Evolutionary conservation across 306 rosid genomes (phyloP), one percentile per base, ranked within the genome.

Genomic region (Ceratonia siliqua): DNA sequence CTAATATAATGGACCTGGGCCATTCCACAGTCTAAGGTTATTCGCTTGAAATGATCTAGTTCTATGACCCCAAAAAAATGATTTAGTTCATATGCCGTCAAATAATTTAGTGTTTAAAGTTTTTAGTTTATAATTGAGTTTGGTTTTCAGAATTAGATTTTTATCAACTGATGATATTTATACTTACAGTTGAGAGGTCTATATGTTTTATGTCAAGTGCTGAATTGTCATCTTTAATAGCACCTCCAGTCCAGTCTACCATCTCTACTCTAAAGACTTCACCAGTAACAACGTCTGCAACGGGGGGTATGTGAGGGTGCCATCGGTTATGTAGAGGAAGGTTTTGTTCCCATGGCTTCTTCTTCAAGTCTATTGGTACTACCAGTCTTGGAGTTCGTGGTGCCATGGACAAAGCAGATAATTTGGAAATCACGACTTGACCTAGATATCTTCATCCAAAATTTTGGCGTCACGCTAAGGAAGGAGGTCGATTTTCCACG

Each of bases 191-290:
- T 9, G 97, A 85, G 69, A 87, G 93, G 79, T 93, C 89, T 41
- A 86, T 30, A 32, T 55, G 70, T 82, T 93, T 86, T 59, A 91
- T 53, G 76, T 87, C 96, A 9, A 78, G 81, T 27, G 97, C 88
- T 56, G 97, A 87, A 68, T 82, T 81, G 63, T 91, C 85, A 67
- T 86, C 96, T 73, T 83, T 83, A 18, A 91, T 72, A 68, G 83
- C 78, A 65, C 97, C 92, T 30, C 89, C 96, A 2, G 96, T 93
- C 93, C 98, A 90, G 25, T 89, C 98, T 25, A 89, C 83, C 95
- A 89, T 90, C 77, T 90, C 95, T 73, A 90, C 76, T 76, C 92
- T 86, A 70, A 90, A 90, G 52, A 90, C 38, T 76, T 89, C 81
- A 62, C 79, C 85, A 2, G 82, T 64, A 21, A 71, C 66, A 41